Evolutionary conservation across 2,329 filamentous ascomycete genomes (phyloP).

Genomic region (Byssothecium circinans): DNA sequence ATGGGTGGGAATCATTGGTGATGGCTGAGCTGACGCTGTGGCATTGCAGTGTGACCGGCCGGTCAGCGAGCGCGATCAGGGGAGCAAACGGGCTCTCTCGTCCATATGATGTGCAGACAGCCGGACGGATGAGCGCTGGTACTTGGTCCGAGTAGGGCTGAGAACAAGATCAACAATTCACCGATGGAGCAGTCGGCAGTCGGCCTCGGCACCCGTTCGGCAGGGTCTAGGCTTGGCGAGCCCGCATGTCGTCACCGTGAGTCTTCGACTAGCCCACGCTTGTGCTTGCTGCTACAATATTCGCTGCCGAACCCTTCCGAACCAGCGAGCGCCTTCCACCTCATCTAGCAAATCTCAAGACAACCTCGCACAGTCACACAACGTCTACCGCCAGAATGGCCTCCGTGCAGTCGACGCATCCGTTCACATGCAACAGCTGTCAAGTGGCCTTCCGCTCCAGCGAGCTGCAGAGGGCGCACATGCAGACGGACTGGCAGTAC

Average conservation of each 20-base stretch:
- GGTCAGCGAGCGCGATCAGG: too few species aligned
- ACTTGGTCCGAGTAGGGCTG: too few species aligned
- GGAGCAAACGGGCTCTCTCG: not conserved
- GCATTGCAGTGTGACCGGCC: too few species aligned
- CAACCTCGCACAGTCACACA: not conserved
- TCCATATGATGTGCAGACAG: not conserved
- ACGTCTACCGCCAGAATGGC: constrained; percentile 28
- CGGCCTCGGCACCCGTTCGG: too few species aligned
- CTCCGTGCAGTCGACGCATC: constrained; percentile 58
- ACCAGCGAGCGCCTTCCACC: too few species aligned
- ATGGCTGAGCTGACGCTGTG: too few species aligned
- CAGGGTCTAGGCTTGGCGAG: not conserved
- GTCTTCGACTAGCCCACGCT: not conserved
- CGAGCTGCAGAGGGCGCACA: constrained; percentile 90
- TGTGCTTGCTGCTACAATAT: not conserved
- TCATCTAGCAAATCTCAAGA: not conserved
- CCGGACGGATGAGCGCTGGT: not conserved
- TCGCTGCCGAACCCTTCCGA: not conserved
- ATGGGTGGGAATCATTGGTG: too few species aligned
- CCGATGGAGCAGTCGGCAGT: too few species aligned
- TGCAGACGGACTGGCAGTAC: constrained; percentile 99
- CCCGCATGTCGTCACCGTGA: not conserved
- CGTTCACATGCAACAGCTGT: constrained; percentile 98
- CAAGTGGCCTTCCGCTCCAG: constrained; percentile 94
- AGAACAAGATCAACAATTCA: too few species aligned